Conservation (phyloP, 345 rosid species). For the Laguncularia racemosa region DNA sequence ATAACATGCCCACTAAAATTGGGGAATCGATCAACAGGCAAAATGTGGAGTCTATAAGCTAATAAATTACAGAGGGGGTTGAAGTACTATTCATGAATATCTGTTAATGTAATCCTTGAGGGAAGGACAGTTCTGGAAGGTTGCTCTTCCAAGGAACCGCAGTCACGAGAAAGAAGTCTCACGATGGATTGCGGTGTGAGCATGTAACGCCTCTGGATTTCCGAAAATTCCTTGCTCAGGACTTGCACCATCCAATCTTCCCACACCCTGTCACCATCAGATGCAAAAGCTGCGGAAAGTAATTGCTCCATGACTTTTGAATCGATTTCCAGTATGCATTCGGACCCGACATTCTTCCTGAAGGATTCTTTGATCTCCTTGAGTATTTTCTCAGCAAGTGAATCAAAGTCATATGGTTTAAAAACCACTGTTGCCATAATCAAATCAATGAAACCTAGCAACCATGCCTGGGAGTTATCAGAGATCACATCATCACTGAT, state of each 20-base stretch:
- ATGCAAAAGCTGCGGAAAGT: constrained; percentile 35
- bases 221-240: constrained; percentile 31
- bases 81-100: constrained; percentile 8
- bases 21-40: no score
- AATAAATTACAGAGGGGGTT: constrained; percentile 11
- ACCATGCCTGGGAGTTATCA: constrained; percentile 40
- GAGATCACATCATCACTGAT: constrained; percentile 16
- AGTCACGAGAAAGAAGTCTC: constrained; percentile 29
- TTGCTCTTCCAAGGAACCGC: constrained; percentile 7
- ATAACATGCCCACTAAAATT: constrained; percentile 4
- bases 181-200: constrained; percentile 27
- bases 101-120: constrained; percentile 7
- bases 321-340: constrained; percentile 38
- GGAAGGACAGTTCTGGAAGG: constrained; percentile 22
- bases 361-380: constrained; percentile 26
- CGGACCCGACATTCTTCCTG: constrained; percentile 18
- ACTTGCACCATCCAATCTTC: constrained; percentile 42
- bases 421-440: constrained; percentile 26
- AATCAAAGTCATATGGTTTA: constrained; percentile 54
- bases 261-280: constrained; percentile 21
- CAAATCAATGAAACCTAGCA: constrained; percentile 34
- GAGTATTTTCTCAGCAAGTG: constrained; percentile 31
- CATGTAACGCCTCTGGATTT: constrained; percentile 29
- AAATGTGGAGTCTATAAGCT: no score
- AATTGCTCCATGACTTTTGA: constrained; percentile 49